phyloP scores from a whole-genome alignment of 306 rosid genomes.

The Rosa multiflora region DNA sequence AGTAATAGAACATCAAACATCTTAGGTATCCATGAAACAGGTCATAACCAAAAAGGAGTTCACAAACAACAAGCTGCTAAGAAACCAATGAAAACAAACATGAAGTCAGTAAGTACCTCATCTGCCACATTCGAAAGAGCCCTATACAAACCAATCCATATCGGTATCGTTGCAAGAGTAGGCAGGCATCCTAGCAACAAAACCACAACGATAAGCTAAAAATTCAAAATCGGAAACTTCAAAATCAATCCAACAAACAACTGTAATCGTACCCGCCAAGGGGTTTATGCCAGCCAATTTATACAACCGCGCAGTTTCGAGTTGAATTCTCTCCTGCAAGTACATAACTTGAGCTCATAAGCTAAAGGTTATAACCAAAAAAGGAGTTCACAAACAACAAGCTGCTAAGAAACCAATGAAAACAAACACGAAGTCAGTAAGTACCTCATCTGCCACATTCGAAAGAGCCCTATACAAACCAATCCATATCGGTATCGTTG shows the following conservation, averaged over 20 bases:
- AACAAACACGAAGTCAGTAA: conserved; percentile 2
- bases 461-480: conserved; percentile 97
- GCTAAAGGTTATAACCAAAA: background rate
- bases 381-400: conserved; percentile 15
- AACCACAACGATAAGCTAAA: background rate
- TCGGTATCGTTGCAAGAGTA: conserved; percentile 86
- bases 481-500: conserved; percentile 95
- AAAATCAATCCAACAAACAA: conserved; percentile 4
- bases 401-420: background rate
- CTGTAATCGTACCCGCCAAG: conserved; percentile 63
- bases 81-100: background rate
- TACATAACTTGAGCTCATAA: conserved; percentile 5
- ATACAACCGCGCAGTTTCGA: conserved; percentile 87
- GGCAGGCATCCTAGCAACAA: conserved; percentile 75
- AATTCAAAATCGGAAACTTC: background rate
- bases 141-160: conserved; percentile 94
- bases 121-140: conserved; percentile 97
- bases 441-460: conserved; percentile 92
- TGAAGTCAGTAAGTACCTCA: conserved; percentile 51
- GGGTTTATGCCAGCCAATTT: conserved; percentile 93
- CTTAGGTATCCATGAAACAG: conserved; percentile 23
- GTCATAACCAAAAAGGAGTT: background rate
- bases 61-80: conserved; percentile 19
- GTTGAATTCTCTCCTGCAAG: conserved; percentile 89
- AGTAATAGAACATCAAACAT: conserved; percentile 23